Base-by-base conservation (phyloP, 108 stramenopile species). In the Fragilaria crotonensis region DNA sequence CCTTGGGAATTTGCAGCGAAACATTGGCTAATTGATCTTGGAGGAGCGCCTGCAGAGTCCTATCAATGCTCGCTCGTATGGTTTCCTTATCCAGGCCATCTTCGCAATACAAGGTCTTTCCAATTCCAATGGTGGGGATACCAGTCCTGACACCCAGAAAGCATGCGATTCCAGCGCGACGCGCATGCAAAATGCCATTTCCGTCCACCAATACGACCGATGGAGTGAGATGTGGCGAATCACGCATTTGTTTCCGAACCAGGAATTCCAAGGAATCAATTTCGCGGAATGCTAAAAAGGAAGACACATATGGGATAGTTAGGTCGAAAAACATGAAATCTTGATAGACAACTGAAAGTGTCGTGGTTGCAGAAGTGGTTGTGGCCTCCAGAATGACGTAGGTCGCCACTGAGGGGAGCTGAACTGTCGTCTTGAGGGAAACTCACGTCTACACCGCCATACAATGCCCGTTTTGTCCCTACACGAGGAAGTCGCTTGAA, bases 361-460 rank as follows among this genome's bases (percentile, higher is more conserved):
- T n/a, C n/a, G n/a, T n/a, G n/a, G n/a, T n/a, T n/a, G n/a, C n/a
- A n/a, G n/a, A n/a, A n/a, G n/a, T n/a, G 48, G 54, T 71, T 23
- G 54, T 45, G 17, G 55, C 52, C 19, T 73, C 58, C 5, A 88
- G 52, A 48, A 88, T 71, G 23, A 82, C 80, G 56, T 88, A 84
- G 18, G 82, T 83, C 17, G 86, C 86, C 30, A 80, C 71, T 30
- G 83, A 28, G 0, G 67, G 36, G 45, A 41, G 45, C 1, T 63
- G 52, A 36, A 44, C 52, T n/a, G 63, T 51, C 18, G 48, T 66
- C 20, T 25, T 30, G 21, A 19, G 75, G 59, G 53, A 75, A 87
- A 26, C 75, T 70, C 4, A 88, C 76, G 60, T 88, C 83, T 36
- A 88, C 76, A 7, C 86, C 86, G 17, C 86, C 86, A 50, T 71